These are phyloP conservation scores for Aspergillus homomorphus DNA, from an alignment of 495 filamentous ascomycete species.

Conservation along the genomic window DNA sequence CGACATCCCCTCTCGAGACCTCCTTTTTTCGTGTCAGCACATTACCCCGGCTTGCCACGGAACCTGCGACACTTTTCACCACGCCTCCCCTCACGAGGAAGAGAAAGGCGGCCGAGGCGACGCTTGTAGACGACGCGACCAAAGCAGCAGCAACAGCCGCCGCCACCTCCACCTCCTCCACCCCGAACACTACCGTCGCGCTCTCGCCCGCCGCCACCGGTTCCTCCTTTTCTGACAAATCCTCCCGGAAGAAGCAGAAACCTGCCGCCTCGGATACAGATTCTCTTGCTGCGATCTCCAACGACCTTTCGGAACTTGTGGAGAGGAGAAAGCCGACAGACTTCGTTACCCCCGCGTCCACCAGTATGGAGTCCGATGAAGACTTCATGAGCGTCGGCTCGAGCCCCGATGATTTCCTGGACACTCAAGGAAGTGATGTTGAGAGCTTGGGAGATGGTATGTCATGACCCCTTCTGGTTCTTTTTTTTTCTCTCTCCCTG, in stretches of 20 bases:
- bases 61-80: conserved; percentile 37
- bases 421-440: conserved; percentile 69
- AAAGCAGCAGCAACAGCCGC: conserved; percentile 47
- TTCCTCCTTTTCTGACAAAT: conserved; percentile 12
- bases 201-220: conserved; percentile 32
- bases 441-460: conserved; percentile 75
- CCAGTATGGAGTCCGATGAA: conserved; percentile 92
- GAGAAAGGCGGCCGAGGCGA: conserved; percentile 86
- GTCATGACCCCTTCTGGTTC: conserved; percentile 21
- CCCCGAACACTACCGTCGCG: conserved; percentile 34
- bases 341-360: conserved; percentile 47
- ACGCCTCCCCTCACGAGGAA: conserved; percentile 75
- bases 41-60: conserved; percentile 16
- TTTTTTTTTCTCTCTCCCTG: background rate
- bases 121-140: conserved; percentile 49
- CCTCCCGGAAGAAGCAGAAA: conserved; percentile 19
- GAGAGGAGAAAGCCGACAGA: conserved; percentile 18
- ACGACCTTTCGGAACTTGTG: conserved; percentile 13
- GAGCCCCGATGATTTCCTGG: conserved; percentile 70
- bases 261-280: conserved; percentile 8
- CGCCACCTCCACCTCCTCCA: conserved; percentile 34
- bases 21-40: conserved; percentile 21
- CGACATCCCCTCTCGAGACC: conserved; percentile 19
- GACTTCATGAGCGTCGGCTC: conserved; percentile 87
- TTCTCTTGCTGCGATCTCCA: conserved; percentile 9